A percentile compares a stretch with the other conserved stretches of the same genome.
Conservation (phyloP, 2,329 filamentous ascomycete species). For the Diplocarpon mali region DNA sequence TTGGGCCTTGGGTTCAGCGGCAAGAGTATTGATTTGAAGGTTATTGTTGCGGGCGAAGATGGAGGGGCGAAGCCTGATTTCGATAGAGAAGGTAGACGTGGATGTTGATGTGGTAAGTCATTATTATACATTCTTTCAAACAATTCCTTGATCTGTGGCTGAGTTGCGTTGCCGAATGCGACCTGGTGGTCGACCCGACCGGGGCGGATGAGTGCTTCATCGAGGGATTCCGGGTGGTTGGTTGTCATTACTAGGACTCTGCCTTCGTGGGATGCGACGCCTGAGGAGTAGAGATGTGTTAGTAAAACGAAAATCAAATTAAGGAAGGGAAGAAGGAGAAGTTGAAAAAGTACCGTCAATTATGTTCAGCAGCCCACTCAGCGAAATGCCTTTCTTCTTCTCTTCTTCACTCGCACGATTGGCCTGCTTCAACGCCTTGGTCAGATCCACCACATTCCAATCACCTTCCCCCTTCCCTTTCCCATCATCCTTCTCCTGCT, state of each 20-base stretch:
- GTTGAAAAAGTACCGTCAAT: constrained; percentile 34
- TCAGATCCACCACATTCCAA: constrained; percentile 33
- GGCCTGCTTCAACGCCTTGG: constrained; percentile 34
- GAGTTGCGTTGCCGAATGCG: constrained; percentile 47
- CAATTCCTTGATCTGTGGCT: constrained; percentile 42
- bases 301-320: too few relatives aligned
- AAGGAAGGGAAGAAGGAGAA: not conserved
- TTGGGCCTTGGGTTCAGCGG: not conserved
- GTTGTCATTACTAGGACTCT: constrained; percentile 75
- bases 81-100: not conserved
- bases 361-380: constrained; percentile 71
- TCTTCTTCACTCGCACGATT: constrained; percentile 27
- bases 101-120: constrained; percentile 25
- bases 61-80: not conserved
- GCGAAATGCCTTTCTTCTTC: constrained; percentile 43
- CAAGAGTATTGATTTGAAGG: not conserved
- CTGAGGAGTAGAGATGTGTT: constrained; percentile 4
- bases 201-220: constrained; percentile 62
- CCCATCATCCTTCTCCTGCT: too few relatives aligned
- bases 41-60: not conserved
- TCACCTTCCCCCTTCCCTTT: not conserved
- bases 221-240: constrained; percentile 62
- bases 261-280: constrained; percentile 69
- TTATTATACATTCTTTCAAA: constrained; percentile 50
- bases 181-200: constrained; percentile 64